A percentile compares a stretch with the other conserved stretches of the same genome.
Evolutionary conservation across 768 basidiomycete species (phyloP).

Genomic region (Mycena floridula): DNA sequence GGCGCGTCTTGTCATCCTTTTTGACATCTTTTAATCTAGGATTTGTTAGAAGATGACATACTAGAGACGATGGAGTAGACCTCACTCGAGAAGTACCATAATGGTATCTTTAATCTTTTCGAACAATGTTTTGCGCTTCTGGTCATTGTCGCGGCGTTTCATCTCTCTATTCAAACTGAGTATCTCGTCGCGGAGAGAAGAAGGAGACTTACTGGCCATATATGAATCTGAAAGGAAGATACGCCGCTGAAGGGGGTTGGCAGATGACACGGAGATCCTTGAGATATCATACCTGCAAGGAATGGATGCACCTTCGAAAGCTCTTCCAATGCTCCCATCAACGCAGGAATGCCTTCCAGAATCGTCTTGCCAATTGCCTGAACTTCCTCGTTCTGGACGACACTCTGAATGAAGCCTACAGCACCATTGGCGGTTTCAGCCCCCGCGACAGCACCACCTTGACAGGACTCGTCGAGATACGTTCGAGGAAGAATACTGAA

Average conservation of each 20-base stretch:
- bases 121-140: slow-evolving; percentile 1
- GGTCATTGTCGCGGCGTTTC: slow-evolving; percentile 5
- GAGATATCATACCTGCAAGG: not conserved
- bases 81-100: not conserved
- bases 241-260: not conserved
- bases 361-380: slow-evolving; percentile 2
- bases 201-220: too few relatives aligned
- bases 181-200: too few relatives aligned
- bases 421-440: not conserved
- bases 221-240: slow-evolving; percentile 2
- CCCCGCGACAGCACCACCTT: not conserved
- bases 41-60: not conserved
- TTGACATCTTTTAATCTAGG: not conserved
- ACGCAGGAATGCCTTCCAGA: slow-evolving; percentile 1
- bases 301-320: slow-evolving; percentile 4
- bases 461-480: not conserved
- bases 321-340: slow-evolving; percentile 1
- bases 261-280: not conserved
- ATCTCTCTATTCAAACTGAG: too few relatives aligned
- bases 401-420: not conserved
- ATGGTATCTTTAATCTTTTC: slow-evolving; percentile 2
- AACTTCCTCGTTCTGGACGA: slow-evolving; percentile 4
- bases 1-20: not conserved
- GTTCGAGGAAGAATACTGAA: not conserved
- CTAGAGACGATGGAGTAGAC: not conserved